These are phyloP conservation scores for Solanum raphanifolium DNA, from an alignment of 257 asterid species.

Conservation along the genomic window DNA sequence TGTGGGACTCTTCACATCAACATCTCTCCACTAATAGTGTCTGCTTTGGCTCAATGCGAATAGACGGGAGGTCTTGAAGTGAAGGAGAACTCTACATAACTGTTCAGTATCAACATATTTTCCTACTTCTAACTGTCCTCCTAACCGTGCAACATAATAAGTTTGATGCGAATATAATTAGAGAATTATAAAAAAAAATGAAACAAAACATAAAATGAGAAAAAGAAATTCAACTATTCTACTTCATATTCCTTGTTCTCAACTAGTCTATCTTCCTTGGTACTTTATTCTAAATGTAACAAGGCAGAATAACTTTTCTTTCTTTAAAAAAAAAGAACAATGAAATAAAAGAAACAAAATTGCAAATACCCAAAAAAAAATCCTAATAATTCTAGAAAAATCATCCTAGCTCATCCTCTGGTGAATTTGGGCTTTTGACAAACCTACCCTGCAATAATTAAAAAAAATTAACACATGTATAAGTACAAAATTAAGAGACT, in stretches of 20 bases:
- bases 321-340: background rate
- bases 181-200: background rate
- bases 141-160: background rate
- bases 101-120: background rate
- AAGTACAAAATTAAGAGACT: background rate
- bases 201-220: background rate
- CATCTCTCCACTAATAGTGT: background rate
- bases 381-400: background rate
- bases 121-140: background rate
- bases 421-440: background rate
- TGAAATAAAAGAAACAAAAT: background rate
- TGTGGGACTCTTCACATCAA: background rate
- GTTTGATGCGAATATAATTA: background rate
- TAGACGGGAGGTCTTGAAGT: background rate
- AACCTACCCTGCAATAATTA: background rate
- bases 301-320: background rate
- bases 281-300: slow-evolving; percentile 8
- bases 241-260: background rate
- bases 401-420: background rate
- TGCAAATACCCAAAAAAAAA: background rate
- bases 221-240: background rate
- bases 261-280: slow-evolving; percentile 12
- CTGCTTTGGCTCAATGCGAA: background rate
- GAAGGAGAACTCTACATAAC: background rate
- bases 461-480: background rate